A percentile compares a stretch with the other conserved stretches of the same genome.
Evolutionary conservation across 805 yeast genomes (phyloP).

Genomic region (Sugiyamaella qingdaonensis): DNA sequence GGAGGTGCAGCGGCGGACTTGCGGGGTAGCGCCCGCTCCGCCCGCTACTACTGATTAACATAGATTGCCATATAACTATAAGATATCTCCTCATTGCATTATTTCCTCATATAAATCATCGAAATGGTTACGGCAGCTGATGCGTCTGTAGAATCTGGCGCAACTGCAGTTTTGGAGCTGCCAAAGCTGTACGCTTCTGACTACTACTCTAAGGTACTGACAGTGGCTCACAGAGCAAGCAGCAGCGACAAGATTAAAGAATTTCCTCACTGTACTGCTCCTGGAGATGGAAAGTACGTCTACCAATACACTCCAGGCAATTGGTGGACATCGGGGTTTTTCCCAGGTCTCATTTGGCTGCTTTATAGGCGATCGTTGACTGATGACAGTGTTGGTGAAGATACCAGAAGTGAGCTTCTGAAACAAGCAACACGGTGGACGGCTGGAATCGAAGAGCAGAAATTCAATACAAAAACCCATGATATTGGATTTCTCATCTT

Average conservation of each 20-base stretch:
- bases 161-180: too few species aligned
- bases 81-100: too few species aligned
- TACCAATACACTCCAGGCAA: constrained; percentile 12
- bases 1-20: too few species aligned
- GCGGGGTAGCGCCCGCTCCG: too few species aligned
- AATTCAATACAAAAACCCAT: constrained; percentile 28
- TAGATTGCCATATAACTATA: too few species aligned
- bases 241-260: not conserved
- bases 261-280: constrained; percentile 10
- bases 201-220: not conserved
- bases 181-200: not conserved
- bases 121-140: too few species aligned
- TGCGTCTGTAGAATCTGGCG: too few species aligned
- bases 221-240: not conserved
- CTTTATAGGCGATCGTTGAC: constrained; percentile 13
- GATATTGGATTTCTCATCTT: constrained; percentile 31
- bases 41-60: too few species aligned
- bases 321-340: constrained; percentile 24
- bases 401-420: not conserved
- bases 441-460: constrained; percentile 11
- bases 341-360: constrained; percentile 20
- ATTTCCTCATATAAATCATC: too few species aligned
- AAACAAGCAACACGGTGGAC: constrained; percentile 15
- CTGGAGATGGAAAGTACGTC: constrained; percentile 4
- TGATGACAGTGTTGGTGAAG: not conserved